Conservation (phyloP, 352 stramenopile species). For the Phytophthora tentaculata region DNA sequence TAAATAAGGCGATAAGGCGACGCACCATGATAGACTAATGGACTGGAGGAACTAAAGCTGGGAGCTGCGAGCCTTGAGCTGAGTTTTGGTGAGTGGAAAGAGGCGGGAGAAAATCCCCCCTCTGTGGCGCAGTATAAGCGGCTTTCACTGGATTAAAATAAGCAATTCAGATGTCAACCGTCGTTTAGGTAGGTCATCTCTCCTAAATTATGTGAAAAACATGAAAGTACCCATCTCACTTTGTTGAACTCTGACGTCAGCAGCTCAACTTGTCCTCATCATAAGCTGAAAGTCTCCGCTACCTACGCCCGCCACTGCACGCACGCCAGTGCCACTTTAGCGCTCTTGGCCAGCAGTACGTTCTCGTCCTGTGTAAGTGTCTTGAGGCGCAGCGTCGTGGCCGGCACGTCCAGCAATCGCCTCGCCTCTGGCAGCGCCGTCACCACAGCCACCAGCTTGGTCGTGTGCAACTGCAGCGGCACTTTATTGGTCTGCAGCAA, state of each 20-base stretch:
- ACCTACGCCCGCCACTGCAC: conserved; percentile 69
- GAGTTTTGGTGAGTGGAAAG: conserved; percentile 38
- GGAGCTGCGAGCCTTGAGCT: conserved; percentile 27
- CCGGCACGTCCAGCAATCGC: conserved; percentile 50
- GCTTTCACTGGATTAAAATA: conserved; percentile 34
- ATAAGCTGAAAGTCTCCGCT: neutral
- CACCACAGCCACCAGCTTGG: conserved; percentile 70
- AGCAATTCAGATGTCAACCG: conserved; percentile 32
- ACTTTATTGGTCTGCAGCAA: conserved; percentile 65
- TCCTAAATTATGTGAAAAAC: conserved; percentile 19
- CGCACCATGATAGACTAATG: conserved; percentile 34
- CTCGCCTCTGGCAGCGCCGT: conserved; percentile 64
- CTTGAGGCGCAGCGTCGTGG: conserved; percentile 59
- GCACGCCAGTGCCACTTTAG: conserved; percentile 51
- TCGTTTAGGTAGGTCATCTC: conserved; percentile 6
- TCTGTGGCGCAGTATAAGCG: neutral
- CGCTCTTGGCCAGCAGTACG: conserved; percentile 59
- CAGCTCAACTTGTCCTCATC: neutral
- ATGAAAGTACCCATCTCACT: conserved; percentile 23
- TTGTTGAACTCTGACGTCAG: conserved; percentile 21
- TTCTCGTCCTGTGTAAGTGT: conserved; percentile 54
- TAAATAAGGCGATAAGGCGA: neutral
- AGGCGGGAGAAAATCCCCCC: conserved; percentile 24
- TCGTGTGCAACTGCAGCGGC: conserved; percentile 66
- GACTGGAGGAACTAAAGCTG: conserved; percentile 14